phyloP scores from a whole-genome alignment of 2,329 filamentous ascomycete species.

The Xylaria sp. region DNA sequence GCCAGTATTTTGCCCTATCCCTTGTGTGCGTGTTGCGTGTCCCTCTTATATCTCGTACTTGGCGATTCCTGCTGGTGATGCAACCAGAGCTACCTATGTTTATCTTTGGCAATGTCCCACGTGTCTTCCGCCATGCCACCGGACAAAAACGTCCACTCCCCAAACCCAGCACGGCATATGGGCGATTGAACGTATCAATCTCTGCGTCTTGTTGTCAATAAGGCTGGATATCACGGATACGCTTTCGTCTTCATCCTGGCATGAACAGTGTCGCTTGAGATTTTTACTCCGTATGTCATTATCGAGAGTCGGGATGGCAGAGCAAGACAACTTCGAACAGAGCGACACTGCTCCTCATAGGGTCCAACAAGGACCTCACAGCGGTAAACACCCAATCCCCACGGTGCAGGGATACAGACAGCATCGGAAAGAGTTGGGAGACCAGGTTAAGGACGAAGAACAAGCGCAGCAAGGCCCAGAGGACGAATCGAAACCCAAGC shows the following conservation, averaged over 20 bases:
- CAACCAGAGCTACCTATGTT: slow-evolving; percentile 10
- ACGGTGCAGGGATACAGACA: slow-evolving; percentile 62
- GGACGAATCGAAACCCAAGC: slow-evolving; percentile 51
- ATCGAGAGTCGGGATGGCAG: slow-evolving; percentile 33
- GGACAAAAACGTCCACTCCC: not conserved
- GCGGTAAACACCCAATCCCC: slow-evolving; percentile 51
- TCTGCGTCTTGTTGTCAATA: not conserved
- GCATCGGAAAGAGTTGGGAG: slow-evolving; percentile 58
- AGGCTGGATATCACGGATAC: too few relatives aligned
- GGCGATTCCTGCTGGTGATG: slow-evolving; percentile 13
- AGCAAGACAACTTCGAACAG: slow-evolving; percentile 38
- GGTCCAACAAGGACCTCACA: slow-evolving; percentile 42
- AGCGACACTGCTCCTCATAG: slow-evolving; percentile 30
- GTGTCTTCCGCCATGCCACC: slow-evolving; percentile 19
- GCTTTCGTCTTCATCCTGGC: not conserved
- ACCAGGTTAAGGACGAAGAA: slow-evolving; percentile 52
- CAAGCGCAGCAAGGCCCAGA: slow-evolving; percentile 51
- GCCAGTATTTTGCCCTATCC: not conserved
- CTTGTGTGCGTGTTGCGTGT: slow-evolving; percentile 8
- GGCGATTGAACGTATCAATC: not conserved
- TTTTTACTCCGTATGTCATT: not conserved
- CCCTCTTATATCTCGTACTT: not conserved
- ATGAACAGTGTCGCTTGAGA: not conserved
- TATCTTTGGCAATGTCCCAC: slow-evolving; percentile 7
- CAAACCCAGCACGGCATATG: slow-evolving; percentile 1